These are phyloP conservation scores for Aechmea fasciata DNA, from an alignment of 176 grass and related monocot genomes.

Conservation along the genomic window DNA sequence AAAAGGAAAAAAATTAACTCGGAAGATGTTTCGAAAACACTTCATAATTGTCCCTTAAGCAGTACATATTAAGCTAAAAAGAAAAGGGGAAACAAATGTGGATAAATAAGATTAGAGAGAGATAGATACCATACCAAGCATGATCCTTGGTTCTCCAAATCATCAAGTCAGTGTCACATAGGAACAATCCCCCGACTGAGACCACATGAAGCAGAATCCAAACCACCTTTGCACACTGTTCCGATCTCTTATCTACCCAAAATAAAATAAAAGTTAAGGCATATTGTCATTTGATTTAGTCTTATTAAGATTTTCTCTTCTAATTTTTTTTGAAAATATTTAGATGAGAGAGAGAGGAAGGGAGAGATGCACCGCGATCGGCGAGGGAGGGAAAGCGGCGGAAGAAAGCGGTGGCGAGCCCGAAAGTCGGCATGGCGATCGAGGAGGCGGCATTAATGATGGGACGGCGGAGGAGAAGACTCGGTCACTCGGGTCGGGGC, in stretches of 20 bases:
- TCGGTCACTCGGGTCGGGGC: no score
- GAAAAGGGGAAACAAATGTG: slow-evolving; percentile 1
- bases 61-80: neutral
- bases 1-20: neutral
- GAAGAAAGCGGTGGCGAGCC: neutral
- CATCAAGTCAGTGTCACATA: slow-evolving; percentile 22
- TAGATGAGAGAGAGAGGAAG: neutral
- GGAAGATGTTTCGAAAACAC: no score
- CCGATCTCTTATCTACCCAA: slow-evolving; percentile 18
- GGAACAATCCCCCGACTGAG: slow-evolving; percentile 20
- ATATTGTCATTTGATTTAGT: no score
- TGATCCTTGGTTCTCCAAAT: slow-evolving; percentile 15
- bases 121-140: slow-evolving; percentile 26
- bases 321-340: no score
- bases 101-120: slow-evolving; percentile 1
- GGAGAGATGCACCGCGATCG: neutral
- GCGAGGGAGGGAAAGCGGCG: slow-evolving; percentile 25
- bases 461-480: no score
- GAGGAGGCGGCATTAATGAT: no score
- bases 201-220: slow-evolving; percentile 20
- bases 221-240: slow-evolving; percentile 19
- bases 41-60: no score
- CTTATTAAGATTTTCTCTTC: no score
- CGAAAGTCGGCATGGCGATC: no score
- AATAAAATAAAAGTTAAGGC: neutral